Evolutionary conservation across 208 protist genomes (phyloP), one percentile per base, ranked within the genome.

Genomic region (Trypanosoma mega): DNA sequence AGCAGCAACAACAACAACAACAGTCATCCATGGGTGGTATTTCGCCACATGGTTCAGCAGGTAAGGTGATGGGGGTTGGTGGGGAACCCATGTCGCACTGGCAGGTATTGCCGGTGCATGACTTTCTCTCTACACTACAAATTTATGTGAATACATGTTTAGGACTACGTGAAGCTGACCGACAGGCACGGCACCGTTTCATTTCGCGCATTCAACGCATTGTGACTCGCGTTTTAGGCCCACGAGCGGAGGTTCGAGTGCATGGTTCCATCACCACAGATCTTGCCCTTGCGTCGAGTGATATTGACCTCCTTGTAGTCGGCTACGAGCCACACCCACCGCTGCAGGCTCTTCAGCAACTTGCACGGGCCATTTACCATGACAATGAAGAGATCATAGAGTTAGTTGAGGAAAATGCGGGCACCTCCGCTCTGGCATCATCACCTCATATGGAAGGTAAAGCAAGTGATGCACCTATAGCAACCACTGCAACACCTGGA

Each of bases 221-320:
- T 31, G 66, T 76, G 8, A 74, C 68, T 5, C 54, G 60, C 21
- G 20, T 49, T 9, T 46, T 87, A 47, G 72, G 72, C 14, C 33
- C 56, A 34, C 30, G 55, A 2, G 72, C 72, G 7, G 78, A 87
- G 36, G 50, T 90, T 24, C 80, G 76, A 27, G 82, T 94, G 33
- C 84, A 94, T 55, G 87, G 87, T 44, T 86, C 76, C 43, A 74
- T 94, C 33, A 85, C 80, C 3, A 92, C 85, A 0, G 82, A 80
- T 2, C 80, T 94, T 36, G 84, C 84, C 2, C 82, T 94, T 9
- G 49, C 73, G 14, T 87, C 75, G 8, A 92, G 84, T 47, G 87
- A 94, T 43, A 82, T 94, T 62, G 87, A 94, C 58, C 49, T 94
- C n/a, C 72, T 92, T 26, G 78, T 87, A 23, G 74, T 79, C 0